A percentile compares a stretch with the other conserved stretches of the same genome.
Conservation (phyloP, 2,329 filamentous ascomycete species). For the Fonsecaea multimorphosa region DNA sequence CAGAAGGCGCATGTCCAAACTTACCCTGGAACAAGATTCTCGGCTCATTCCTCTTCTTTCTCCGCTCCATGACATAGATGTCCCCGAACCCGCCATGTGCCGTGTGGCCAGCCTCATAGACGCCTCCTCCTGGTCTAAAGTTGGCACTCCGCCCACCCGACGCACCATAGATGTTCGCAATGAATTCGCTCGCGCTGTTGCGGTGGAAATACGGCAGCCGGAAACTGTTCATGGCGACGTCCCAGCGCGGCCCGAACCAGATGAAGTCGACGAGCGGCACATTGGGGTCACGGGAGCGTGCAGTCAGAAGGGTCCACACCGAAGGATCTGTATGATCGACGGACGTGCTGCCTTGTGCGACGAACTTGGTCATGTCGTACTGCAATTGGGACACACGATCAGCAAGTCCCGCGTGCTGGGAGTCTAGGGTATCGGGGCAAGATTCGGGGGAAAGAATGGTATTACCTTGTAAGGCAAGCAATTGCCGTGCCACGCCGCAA, state of each 20-base stretch:
- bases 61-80: constrained; percentile 12
- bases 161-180: constrained; percentile 42
- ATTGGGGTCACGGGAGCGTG: constrained; percentile 42
- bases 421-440: too few relatives aligned
- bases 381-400: not conserved
- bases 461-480: constrained; percentile 54
- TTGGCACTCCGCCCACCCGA: constrained; percentile 17
- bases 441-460: not conserved
- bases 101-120: constrained; percentile 20
- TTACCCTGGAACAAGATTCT: constrained; percentile 16
- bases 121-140: constrained; percentile 20
- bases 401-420: not conserved
- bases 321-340: constrained; percentile 51
- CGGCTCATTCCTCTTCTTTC: constrained; percentile 14
- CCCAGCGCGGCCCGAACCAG: constrained; percentile 49
- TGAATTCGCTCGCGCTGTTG: constrained; percentile 49
- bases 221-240: constrained; percentile 48
- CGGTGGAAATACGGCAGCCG: constrained; percentile 52
- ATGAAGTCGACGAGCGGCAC: constrained; percentile 46
- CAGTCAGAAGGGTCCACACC: constrained; percentile 49
- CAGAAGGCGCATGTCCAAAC: not conserved
- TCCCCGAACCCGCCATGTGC: constrained; percentile 19
- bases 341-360: constrained; percentile 48
- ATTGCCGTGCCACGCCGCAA: constrained; percentile 73
- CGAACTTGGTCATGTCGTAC: constrained; percentile 50